Conservation (phyloP, 2,329 filamentous ascomycete genomes). For the Chrysoporthe cubensis region DNA sequence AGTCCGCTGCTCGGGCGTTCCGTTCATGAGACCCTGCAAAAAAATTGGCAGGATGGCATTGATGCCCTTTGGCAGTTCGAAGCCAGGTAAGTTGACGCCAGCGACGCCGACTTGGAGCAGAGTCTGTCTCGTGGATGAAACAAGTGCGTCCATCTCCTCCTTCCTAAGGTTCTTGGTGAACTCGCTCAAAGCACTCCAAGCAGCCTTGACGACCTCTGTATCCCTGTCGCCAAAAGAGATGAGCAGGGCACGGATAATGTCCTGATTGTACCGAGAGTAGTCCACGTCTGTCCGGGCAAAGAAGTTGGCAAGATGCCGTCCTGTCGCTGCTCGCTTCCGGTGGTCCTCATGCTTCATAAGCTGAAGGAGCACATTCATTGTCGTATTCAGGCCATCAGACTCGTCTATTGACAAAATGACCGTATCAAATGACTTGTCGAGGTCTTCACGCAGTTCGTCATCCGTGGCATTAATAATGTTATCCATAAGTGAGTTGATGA, state of each 20-base stretch:
- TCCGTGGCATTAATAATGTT: conserved; percentile 81
- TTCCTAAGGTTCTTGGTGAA: conserved; percentile 91
- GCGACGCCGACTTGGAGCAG: conserved; percentile 87
- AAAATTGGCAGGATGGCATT: conserved; percentile 96
- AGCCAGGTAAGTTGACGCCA: conserved; percentile 83
- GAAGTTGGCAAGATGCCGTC: conserved; percentile 81
- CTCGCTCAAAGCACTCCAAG: conserved; percentile 84
- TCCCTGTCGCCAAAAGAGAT: conserved; percentile 92
- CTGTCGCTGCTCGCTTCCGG: conserved; percentile 76
- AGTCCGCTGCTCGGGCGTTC: conserved; percentile 86
- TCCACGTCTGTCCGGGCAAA: conserved; percentile 81
- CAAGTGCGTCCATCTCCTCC: conserved; percentile 96
- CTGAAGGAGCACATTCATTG: conserved; percentile 89
- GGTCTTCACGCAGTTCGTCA: conserved; percentile 71
- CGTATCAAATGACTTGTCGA: conserved; percentile 82
- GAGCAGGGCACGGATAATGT: conserved; percentile 87
- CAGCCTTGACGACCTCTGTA: conserved; percentile 79
- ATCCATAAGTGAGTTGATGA: conserved; percentile 93
- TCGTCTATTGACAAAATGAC: conserved; percentile 94
- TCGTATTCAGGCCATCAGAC: conserved; percentile 90
- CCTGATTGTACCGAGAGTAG: conserved; percentile 94
- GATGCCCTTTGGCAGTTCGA: conserved; percentile 93
- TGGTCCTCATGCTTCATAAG: conserved; percentile 94
- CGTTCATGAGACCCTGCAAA: conserved; percentile 96
- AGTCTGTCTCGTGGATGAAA: conserved; percentile 82